Percentiles rank a stretch among this genome's conserved stretches.
phyloP scores from a whole-genome alignment of 164 flowering plant genomes.

The Warburgia ugandensis region DNA sequence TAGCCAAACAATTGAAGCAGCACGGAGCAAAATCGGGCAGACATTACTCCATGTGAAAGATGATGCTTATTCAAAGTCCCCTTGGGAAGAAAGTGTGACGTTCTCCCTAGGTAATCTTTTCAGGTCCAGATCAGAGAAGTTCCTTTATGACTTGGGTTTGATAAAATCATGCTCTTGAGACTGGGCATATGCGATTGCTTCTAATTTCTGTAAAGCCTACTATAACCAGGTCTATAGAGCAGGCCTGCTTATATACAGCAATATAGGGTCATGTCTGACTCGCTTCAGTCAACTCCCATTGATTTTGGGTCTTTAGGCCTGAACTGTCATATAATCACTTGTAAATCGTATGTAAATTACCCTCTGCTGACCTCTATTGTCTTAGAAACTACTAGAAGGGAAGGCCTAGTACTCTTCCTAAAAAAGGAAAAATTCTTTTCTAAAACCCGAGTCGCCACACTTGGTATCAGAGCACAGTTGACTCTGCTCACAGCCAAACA shows the following conservation, averaged over 20 bases:
- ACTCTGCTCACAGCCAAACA: too few relatives aligned
- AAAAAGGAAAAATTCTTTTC: too few relatives aligned
- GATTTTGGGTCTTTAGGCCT: background rate
- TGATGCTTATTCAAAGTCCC: conserved; percentile 34
- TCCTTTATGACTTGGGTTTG: conserved; percentile 70
- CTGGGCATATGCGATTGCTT: background rate
- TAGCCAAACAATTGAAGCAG: conserved; percentile 69
- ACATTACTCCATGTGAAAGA: conserved; percentile 64
- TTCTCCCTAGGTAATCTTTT: conserved; percentile 73
- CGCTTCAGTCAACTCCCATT: conserved; percentile 2
- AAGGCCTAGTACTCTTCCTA: too few relatives aligned
- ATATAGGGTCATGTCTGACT: background rate
- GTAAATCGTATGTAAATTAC: background rate
- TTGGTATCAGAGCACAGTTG: too few relatives aligned
- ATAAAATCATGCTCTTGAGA: conserved; percentile 53
- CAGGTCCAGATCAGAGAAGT: conserved; percentile 70
- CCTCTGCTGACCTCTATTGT: background rate
- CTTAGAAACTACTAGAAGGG: background rate
- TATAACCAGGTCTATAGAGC: background rate
- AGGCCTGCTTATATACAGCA: background rate
- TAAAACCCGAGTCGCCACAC: too few relatives aligned
- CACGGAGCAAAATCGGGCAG: conserved; percentile 62
- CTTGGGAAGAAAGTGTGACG: conserved; percentile 36
- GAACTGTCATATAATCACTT: background rate
- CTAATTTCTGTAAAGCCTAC: conserved; percentile 12